A percentile compares a stretch with the other conserved stretches of the same genome.
Evolutionary conservation across 306 rosid species (phyloP).

Genomic region (Myrica gale): DNA sequence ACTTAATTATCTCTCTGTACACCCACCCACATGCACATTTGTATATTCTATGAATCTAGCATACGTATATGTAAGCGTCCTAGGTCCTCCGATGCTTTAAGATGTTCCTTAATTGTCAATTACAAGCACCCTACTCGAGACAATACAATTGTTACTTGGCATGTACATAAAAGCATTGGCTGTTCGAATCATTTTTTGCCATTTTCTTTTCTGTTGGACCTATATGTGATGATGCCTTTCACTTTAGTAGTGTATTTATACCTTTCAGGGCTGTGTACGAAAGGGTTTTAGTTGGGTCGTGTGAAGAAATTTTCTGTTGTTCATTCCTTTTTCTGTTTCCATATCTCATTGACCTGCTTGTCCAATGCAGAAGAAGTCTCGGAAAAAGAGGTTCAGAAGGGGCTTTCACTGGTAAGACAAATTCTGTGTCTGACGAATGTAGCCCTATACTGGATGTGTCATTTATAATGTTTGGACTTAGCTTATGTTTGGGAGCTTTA

Average conservation of each 20-base stretch:
- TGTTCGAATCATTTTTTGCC: too few species aligned
- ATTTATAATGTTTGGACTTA: background rate
- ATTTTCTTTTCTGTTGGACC: slow-evolving; percentile 8
- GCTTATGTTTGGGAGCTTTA: background rate
- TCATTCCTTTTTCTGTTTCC: slow-evolving; percentile 17
- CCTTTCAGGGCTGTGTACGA: too few species aligned
- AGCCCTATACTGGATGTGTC: background rate
- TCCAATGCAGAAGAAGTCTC: slow-evolving; percentile 58
- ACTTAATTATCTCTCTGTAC: background rate
- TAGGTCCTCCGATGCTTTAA: too few species aligned
- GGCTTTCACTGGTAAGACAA: slow-evolving; percentile 62
- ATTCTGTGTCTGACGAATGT: slow-evolving; percentile 19
- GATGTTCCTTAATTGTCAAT: too few species aligned
- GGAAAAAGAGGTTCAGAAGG: slow-evolving; percentile 46
- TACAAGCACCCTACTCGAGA: too few species aligned
- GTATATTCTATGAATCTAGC: too few species aligned
- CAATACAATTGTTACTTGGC: too few species aligned
- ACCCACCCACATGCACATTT: too few species aligned
- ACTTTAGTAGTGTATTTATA: too few species aligned
- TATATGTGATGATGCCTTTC: too few species aligned
- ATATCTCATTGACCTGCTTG: slow-evolving; percentile 27
- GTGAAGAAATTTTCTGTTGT: slow-evolving; percentile 14
- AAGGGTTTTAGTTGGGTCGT: background rate
- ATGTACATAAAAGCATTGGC: too few species aligned
- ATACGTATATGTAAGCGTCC: too few species aligned